Conservation (phyloP, 345 rosid genomes). For the Corymbia maculata region DNA sequence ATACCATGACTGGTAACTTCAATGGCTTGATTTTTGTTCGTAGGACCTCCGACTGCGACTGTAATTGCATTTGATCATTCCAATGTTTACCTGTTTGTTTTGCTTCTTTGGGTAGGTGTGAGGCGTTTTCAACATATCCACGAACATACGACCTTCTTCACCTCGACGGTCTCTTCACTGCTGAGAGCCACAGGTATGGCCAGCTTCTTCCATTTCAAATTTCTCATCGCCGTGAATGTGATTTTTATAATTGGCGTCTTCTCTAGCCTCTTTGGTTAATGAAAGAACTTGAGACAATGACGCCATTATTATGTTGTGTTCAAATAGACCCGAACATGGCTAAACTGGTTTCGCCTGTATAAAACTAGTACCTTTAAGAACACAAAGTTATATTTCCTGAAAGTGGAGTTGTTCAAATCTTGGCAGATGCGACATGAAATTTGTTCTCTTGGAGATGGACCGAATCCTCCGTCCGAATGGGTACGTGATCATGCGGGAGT, state of each 20-base stretch:
- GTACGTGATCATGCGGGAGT: slow-evolving; percentile 70
- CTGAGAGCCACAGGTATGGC: slow-evolving; percentile 80
- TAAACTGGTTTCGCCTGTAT: neutral
- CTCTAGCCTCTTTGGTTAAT: neutral
- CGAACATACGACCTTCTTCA: slow-evolving; percentile 95
- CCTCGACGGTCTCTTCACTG: slow-evolving; percentile 78
- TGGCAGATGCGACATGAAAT: slow-evolving; percentile 85
- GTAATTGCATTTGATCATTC: neutral
- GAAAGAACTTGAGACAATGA: neutral
- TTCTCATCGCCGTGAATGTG: neutral
- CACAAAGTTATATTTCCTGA: neutral
- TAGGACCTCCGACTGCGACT: neutral
- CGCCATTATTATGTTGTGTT: neutral
- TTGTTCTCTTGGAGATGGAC: slow-evolving; percentile 88
- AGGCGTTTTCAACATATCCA: slow-evolving; percentile 96
- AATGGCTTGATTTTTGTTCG: neutral
- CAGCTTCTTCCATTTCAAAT: neutral
- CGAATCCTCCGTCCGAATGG: slow-evolving; percentile 79
- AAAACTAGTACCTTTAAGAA: neutral
- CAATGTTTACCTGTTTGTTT: neutral
- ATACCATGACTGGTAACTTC: slow-evolving; percentile 80
- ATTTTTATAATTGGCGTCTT: neutral
- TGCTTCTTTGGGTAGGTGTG: slow-evolving; percentile 58
- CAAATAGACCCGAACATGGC: neutral
- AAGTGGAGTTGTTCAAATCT: neutral